Evolutionary conservation across 2,329 filamentous ascomycete genomes (phyloP).

Genomic region (Aureobasidium pullulans): DNA sequence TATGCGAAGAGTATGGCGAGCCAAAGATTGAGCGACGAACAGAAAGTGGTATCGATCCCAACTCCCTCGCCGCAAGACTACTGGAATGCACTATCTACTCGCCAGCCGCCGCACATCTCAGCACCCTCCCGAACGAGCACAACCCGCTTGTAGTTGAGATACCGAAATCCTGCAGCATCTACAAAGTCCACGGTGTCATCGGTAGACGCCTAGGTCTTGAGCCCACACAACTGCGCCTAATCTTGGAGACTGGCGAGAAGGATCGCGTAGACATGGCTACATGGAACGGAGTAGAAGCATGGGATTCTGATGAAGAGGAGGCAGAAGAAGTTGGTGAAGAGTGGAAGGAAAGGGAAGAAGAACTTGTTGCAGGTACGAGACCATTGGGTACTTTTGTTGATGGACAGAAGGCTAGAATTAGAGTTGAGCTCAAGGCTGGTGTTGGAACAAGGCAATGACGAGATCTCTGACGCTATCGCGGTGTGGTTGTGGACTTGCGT

Average conservation of each 20-base stretch:
- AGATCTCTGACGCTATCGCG: too few species aligned
- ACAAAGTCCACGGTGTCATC: conserved; percentile 71
- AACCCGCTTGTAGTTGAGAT: conserved; percentile 41
- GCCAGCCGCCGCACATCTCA: conserved; percentile 32
- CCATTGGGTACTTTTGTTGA: conserved; percentile 80
- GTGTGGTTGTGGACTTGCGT: too few species aligned
- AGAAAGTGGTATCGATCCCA: conserved; percentile 51
- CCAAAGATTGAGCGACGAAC: conserved; percentile 51
- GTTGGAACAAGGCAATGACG: too few species aligned
- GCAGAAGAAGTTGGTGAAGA: conserved; percentile 31
- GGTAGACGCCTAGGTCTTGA: conserved; percentile 60
- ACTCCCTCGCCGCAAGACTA: conserved; percentile 74
- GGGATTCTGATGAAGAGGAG: conserved; percentile 36
- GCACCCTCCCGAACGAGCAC: conserved; percentile 16
- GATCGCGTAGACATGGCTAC: conserved; percentile 63
- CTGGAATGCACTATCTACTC: conserved; percentile 52
- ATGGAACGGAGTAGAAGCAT: conserved; percentile 33
- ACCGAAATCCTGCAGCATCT: conserved; percentile 71
- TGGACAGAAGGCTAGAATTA: conserved; percentile 59
- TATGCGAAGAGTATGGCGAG: conserved; percentile 70
- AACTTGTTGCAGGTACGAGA: conserved; percentile 70
- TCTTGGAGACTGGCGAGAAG: conserved; percentile 90
- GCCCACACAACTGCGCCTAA: conserved; percentile 58
- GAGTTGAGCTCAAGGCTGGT: conserved; percentile 50
- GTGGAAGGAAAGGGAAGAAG: conserved; percentile 71